These are phyloP conservation scores for Alternaria conjuncta DNA, from an alignment of 2,329 filamentous ascomycete species.

Conservation along the genomic window DNA sequence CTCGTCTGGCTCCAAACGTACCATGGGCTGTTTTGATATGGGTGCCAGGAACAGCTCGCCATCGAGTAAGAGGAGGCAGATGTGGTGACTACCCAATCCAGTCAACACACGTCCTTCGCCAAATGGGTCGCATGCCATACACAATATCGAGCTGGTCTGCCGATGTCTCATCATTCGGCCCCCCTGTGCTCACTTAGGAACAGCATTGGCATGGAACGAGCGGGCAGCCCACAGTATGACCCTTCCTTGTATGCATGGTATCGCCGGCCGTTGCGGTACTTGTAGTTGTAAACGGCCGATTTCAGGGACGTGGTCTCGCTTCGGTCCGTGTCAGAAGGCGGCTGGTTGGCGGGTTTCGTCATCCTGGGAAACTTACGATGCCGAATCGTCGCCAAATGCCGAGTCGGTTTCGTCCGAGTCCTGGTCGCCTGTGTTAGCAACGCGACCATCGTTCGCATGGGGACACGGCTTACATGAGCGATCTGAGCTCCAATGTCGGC, in stretches of 20 bases:
- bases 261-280: slow-evolving; percentile 36
- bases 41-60: slow-evolving; percentile 34
- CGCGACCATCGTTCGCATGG: background rate
- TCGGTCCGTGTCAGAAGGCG: slow-evolving; percentile 6
- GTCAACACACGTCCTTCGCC: background rate
- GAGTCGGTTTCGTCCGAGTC: slow-evolving; percentile 26
- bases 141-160: slow-evolving; percentile 51
- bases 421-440: slow-evolving; percentile 10
- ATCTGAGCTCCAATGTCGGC: slow-evolving; percentile 25
- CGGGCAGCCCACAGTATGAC: slow-evolving; percentile 28
- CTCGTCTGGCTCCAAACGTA: slow-evolving; percentile 5
- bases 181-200: slow-evolving; percentile 19
- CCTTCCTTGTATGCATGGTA: slow-evolving; percentile 40
- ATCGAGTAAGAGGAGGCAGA: slow-evolving; percentile 32
- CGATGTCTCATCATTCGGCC: slow-evolving; percentile 46
- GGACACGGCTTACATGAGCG: slow-evolving; percentile 14
- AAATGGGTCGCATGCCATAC: slow-evolving; percentile 7
- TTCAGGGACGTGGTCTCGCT: slow-evolving; percentile 34
- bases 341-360: background rate
- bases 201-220: background rate
- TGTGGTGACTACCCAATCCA: slow-evolving; percentile 28
- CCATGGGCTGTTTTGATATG: slow-evolving; percentile 25
- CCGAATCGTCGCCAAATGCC: slow-evolving; percentile 25
- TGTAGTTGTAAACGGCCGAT: slow-evolving; percentile 32
- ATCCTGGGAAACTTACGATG: slow-evolving; percentile 17